Percentiles rank a stretch among this genome's conserved stretches.
These are phyloP conservation scores for Filobasidium uniguttulatum DNA, from an alignment of 1,284 basidiomycete species.

Conservation along the genomic window DNA sequence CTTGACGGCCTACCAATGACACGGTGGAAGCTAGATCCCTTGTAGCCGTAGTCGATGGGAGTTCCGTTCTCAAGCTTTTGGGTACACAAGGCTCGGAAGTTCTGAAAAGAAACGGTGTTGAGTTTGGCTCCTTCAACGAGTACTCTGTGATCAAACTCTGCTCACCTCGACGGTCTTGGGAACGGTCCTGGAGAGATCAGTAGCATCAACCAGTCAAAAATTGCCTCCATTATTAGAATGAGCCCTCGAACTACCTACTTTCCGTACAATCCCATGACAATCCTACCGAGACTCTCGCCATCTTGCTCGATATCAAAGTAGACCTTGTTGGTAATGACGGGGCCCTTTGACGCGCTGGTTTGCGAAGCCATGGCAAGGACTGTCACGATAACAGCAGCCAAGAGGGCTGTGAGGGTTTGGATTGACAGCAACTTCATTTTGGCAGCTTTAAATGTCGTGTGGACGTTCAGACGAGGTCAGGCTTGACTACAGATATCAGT, in stretches of 20 bases:
- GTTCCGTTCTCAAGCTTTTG: conserved; percentile 54
- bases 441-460: too few relatives aligned
- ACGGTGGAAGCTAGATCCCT: conserved; percentile 56
- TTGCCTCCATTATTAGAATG: not conserved
- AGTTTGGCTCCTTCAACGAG: too few relatives aligned
- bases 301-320: conserved; percentile 90
- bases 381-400: conserved; percentile 28
- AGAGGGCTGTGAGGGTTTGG: conserved; percentile 49
- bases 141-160: too few relatives aligned
- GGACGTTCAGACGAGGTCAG: too few relatives aligned
- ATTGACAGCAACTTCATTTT: conserved; percentile 45
- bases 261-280: conserved; percentile 74
- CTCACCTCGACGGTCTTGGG: conserved; percentile 49
- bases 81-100: conserved; percentile 53
- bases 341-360: conserved; percentile 39
- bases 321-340: conserved; percentile 77
- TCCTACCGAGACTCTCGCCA: conserved; percentile 62
- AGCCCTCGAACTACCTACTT: conserved; percentile 36
- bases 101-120: conserved; percentile 29
- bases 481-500: too few relatives aligned
- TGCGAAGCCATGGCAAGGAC: conserved; percentile 8
- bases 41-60: conserved; percentile 56
- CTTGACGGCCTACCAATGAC: conserved; percentile 39
- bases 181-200: conserved; percentile 50
- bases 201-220: conserved; percentile 9